Base-by-base conservation (phyloP, 2,329 filamentous ascomycete genomes). In the Fusarium staphyleae region DNA sequence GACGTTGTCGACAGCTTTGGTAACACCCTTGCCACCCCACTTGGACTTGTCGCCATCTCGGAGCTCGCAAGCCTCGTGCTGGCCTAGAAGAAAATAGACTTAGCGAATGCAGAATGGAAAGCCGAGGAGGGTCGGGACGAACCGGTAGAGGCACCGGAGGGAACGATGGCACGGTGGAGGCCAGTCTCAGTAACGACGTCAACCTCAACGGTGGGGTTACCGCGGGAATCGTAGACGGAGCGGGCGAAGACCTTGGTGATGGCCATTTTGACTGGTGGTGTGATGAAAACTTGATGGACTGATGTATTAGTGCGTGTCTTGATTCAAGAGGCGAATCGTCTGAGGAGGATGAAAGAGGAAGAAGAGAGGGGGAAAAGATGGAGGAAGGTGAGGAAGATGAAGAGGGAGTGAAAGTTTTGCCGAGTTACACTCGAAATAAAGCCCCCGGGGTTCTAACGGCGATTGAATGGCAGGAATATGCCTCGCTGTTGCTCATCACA, bases 191-290 rank as follows among this genome's bases (percentile, higher is more conserved):
- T 97, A 80, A 96, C 89, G 70, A 97, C 87, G 77, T 97, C 93
- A 72, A 98, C 93, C 85, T 98, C 93, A 74, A 97, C 93, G 75
- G 95, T 99, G 73, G 95, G 95, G 88, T 99, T 99, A 76, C 86
- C 86, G 75, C 95, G 93, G 77, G 95, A 98, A 86, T 99, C 95
- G 87, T 93, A 99, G 83, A 99, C 92, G 74, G 89, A 93, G 75
- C 95, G 90, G 74, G 90, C 90, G 85, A 93, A 89, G 75, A 95
- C 85, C 84, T 93, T 93, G 78, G 87, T 87, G 79, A 95, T 91
- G 72, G 90, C 82, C 95, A 99, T 99, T 67, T 75, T 93, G 79
- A 69, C 51, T 47, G 40, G 51, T 60, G 40, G 43, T 63, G 55
- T 57, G 53, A 53, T 61, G 44, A 42, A 40, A 60, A 54, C 58